Evolutionary conservation across 805 yeast species (phyloP).

Genomic region (Nematodospora valgi): DNA sequence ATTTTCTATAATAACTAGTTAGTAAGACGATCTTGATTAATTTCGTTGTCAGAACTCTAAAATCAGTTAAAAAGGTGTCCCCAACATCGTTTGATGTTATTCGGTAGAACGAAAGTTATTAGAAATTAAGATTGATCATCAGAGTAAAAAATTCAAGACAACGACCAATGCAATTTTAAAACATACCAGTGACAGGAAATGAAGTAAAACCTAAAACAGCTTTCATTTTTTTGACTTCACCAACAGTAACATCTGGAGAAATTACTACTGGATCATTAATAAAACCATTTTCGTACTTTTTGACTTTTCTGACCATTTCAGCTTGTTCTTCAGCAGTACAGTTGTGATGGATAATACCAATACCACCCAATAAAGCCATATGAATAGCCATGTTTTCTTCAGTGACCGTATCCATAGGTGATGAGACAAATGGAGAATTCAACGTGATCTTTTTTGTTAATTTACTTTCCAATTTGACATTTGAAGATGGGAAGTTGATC

Average conservation of each 20-base stretch:
- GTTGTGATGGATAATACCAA: conserved; percentile 98
- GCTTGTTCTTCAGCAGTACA: conserved; percentile 97
- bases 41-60: neutral
- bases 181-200: conserved; percentile 99
- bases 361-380: conserved; percentile 98
- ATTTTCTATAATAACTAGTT: conserved; percentile 52
- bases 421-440: conserved; percentile 92
- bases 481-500: conserved; percentile 80
- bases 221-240: conserved; percentile 72
- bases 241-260: conserved; percentile 71
- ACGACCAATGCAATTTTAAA: conserved; percentile 1
- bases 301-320: conserved; percentile 94
- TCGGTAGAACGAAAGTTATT: conserved; percentile 99
- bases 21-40: conserved; percentile 16
- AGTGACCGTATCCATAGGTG: conserved; percentile 99
- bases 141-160: conserved; percentile 21
- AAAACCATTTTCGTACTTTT: conserved; percentile 96
- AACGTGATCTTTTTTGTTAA: conserved; percentile 88
- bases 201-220: conserved; percentile 85
- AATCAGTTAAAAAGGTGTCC: conserved; percentile 50
- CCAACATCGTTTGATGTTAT: conserved; percentile 92
- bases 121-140: conserved; percentile 50
- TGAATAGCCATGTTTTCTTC: conserved; percentile 96
- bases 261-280: conserved; percentile 87
- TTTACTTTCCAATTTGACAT: conserved; percentile 76